Evolutionary conservation across 163 green algal species (phyloP), one percentile per base, ranked within the genome.

Genomic region (Prototheca stagnorum): DNA sequence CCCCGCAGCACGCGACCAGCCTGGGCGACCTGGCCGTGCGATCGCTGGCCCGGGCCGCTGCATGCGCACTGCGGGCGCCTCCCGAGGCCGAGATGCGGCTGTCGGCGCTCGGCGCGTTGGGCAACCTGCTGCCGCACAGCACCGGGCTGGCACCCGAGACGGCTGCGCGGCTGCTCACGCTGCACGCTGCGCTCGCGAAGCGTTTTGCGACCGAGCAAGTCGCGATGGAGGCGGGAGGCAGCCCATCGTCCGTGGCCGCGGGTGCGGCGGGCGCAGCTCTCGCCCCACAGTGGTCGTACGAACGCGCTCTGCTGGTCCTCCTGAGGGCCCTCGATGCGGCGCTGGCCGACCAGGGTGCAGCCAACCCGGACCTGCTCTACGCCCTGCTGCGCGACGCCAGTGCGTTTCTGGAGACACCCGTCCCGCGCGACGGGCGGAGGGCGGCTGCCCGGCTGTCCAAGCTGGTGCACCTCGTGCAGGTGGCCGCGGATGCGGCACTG

Each of bases 281-380:
- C 19, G 23, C 15, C 8, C 15, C 22, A 3, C 21, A 33, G 28
- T 25, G 28, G 20, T 28, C 21, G 17, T 27, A 31, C 19, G 17
- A 20, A 20, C 28, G 31, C 19, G 27, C 19, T 34, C 65, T 83
- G 52, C 61, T 89, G 25, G 80, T 89, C 40, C 47, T 90, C 49
- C 58, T 72, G 14, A 86, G 83, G n/a, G 61, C 88, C 33, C 60
- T 89, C 44, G 80, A 90, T 56, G 21, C n/a, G 7, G 21, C 29
- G 23, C 31, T 52, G 45, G 24, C 29, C 17, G 7, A n/a, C 25
- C 2, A 6, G 17, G n/a, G 3, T 15, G 20, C 17, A 34, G 16
- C 17, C 27, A 93, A 93, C 59, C 70, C 76, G 8, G 73, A 85
- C 57, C 62, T 93, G 23, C 68, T 93, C 22, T 93, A 93, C 51